Percentiles rank a stretch among this genome's conserved stretches.
Evolutionary conservation across 805 yeast genomes (phyloP).

Genomic region (Zygoascus bituminiphila): DNA sequence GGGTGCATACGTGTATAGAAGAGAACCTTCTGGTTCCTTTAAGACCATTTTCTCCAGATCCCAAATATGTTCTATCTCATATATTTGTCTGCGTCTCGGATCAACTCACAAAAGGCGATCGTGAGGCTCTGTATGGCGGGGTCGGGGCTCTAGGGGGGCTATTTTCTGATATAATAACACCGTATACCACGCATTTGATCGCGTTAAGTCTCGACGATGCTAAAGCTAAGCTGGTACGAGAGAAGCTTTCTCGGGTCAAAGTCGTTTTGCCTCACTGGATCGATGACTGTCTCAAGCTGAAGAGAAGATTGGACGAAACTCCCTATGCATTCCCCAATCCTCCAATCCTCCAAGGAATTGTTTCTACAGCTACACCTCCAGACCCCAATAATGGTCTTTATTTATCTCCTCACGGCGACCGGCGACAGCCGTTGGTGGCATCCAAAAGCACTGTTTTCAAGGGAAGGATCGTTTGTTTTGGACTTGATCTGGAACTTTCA

Average conservation of each 20-base stretch:
- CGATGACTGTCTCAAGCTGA: constrained; percentile 53
- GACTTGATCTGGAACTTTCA: constrained; percentile 49
- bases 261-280: constrained; percentile 77
- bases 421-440: constrained; percentile 5
- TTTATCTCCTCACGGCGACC: not conserved
- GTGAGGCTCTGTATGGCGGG: constrained; percentile 60
- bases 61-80: constrained; percentile 52
- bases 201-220: constrained; percentile 45
- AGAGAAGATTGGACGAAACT: constrained; percentile 42
- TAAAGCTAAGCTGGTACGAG: constrained; percentile 31
- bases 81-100: constrained; percentile 55
- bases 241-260: constrained; percentile 20
- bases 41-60: constrained; percentile 64
- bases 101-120: constrained; percentile 43
- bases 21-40: constrained; percentile 39
- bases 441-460: constrained; percentile 25
- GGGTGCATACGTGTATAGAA: constrained; percentile 47
- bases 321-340: constrained; percentile 44
- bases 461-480: constrained; percentile 42
- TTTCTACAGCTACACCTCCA: constrained; percentile 3
- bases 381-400: constrained; percentile 1
- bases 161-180: constrained; percentile 51
- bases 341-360: constrained; percentile 10
- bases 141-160: constrained; percentile 74
- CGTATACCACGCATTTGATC: constrained; percentile 71